These are phyloP conservation scores for Schizosaccharomyces osmophilus DNA, from an alignment of 805 yeast species.

Conservation along the genomic window DNA sequence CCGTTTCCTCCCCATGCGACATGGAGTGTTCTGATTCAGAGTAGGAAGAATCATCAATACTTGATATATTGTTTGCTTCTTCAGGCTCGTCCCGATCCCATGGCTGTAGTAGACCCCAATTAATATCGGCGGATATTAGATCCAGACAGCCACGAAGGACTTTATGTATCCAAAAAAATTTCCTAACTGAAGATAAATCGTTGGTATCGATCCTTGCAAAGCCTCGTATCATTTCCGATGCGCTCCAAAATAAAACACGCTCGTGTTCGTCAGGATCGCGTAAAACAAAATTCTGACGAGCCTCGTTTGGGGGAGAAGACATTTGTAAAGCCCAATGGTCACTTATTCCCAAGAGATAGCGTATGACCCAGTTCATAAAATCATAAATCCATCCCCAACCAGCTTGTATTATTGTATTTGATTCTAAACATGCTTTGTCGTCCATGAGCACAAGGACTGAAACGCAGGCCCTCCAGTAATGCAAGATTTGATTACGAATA, in stretches of 20 bases:
- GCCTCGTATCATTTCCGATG: neutral
- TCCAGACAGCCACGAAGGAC: neutral
- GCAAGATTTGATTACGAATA: neutral
- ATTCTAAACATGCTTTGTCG: neutral
- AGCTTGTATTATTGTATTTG: neutral
- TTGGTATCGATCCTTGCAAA: neutral
- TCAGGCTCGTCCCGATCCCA: neutral
- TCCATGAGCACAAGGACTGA: neutral
- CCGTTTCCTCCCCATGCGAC: no score
- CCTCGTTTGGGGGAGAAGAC: neutral
- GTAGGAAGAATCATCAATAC: no score
- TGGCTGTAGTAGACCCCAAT: neutral
- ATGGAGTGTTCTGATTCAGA: no score
- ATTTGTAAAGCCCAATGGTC: slow-evolving; percentile 1
- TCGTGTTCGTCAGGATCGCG: neutral
- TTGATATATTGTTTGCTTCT: neutral
- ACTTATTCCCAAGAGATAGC: neutral
- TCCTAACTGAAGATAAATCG: neutral
- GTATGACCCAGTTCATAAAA: slow-evolving; percentile 3
- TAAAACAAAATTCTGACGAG: neutral
- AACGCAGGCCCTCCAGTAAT: neutral
- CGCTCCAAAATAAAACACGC: neutral
- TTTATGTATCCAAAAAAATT: neutral
- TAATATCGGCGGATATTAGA: neutral
- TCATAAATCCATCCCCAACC: slow-evolving; percentile 6